Evolutionary conservation across 179 eudicot species (phyloP), one percentile per base, ranked within the genome.

Genomic region (Corrigiola litoralis): DNA sequence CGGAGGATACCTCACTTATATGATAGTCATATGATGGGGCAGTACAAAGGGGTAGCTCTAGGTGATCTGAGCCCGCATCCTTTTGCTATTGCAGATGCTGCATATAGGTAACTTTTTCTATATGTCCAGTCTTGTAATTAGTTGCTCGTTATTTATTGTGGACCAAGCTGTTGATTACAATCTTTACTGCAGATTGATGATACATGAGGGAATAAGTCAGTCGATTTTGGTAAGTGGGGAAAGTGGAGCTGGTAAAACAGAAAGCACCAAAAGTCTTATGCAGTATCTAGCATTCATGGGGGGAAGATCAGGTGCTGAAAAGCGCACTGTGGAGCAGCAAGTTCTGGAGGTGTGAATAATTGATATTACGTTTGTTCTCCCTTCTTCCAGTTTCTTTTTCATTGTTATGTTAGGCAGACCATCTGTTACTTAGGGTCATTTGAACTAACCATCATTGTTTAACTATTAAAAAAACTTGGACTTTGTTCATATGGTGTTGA

Each of bases 181-280:
- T 73, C 69, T 63, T 41, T 34, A 61, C 44, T 78, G 74, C 88
- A 92, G 98, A 78, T 81, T 87, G 71, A 89, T 92, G 96, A 68
- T 85, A 42, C 79, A 82, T 70, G 95, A 89, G 69, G 89, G 89
- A 67, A 75, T 85, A 74, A 92, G 95, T 77, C 98, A 92, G 70
- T 52, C 98, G 44, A 87, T 92, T 65, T 79, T 92, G 82, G 98
- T 92, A 36, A 92, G 98, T 76, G 98, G 98, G 53, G 98, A 92
- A 80, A 92, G 98, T 77, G 98, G 98, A 61, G 95, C 98, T 61
- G 98, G 98, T 58, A 92, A 92, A 79, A 92, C 98, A 24, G 98
- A 92, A 74, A 81, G 87, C 79, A 92, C 98, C 49, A 92, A 92
- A 73, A 80, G 82, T 84, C 98, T 92, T 69, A 92, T 92, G 98